Base-by-base conservation (phyloP, 176 grass and related monocot genomes). In the Tillandsia leiboldiana region DNA sequence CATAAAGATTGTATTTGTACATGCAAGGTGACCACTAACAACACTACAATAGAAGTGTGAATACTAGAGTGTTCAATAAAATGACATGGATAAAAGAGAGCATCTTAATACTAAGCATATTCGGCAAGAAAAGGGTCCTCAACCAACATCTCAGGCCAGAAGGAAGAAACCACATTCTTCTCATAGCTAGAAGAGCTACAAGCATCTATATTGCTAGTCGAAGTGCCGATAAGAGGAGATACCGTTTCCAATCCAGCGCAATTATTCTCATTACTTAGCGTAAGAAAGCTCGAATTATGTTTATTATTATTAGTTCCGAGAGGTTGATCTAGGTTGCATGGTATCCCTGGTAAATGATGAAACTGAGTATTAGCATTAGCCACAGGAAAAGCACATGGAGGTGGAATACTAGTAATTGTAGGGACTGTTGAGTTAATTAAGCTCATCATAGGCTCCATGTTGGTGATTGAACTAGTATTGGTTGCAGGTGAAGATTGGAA, bases 121-220 rank as follows among this genome's bases (percentile, higher is more conserved):
- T 71, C 50, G 1, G 48, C 26, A 51, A 82, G 14, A 29, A 76
- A 69, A 17, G 51, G 66, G 49, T 70, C n/a, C 22, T 75, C 79
- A 49, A 11, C 52, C 14, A 82, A 65, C 12, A 64, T 24, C 8
- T 75, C 79, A 71, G 72, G 14, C 79, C 72, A 82, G 11, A 76
- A 52, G 14, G 70, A 73, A 61, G 72, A 56, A 66, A 49, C 66
- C 2, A 64, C 26, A 48, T 69, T 76, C 51, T 62, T 74, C 33
- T 47, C 79, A 66, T 56, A 71, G 67, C 57, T 76, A n/a, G 26
- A 71, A 28, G 56, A 53, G 72, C 79, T 76, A 53, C 56, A 70
- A 75, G 26, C 15, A 76, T 82, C 65, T 52, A 22, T 66, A 54
- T 51, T 65, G 51, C 72, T 68, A 65, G 63, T 42, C 20, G 71